Conservation (phyloP, 441 rosid species). For the Brassica hybrid region DNA sequence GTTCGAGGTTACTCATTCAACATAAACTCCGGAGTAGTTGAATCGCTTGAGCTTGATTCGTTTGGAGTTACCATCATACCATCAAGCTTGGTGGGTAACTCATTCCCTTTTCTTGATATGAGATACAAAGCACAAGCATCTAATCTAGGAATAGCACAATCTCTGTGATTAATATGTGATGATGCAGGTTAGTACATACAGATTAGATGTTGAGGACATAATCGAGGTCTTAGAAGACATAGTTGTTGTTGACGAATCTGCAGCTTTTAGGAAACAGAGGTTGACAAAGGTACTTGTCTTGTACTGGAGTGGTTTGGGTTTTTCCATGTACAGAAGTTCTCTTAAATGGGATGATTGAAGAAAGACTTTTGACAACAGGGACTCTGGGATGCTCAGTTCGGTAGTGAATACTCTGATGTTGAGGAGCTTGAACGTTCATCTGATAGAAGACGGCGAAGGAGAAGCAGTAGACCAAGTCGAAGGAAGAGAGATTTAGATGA, state of each 20-base stretch:
- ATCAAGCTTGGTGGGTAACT: slow-evolving; percentile 75
- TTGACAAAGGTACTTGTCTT: slow-evolving; percentile 66
- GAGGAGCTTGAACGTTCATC: slow-evolving; percentile 46
- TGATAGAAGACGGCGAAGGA: slow-evolving; percentile 24
- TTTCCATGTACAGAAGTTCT: not conserved
- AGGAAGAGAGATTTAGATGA: slow-evolving; percentile 51
- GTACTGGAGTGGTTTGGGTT: not conserved
- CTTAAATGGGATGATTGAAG: slow-evolving; percentile 2
- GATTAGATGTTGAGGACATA: slow-evolving; percentile 75
- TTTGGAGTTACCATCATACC: slow-evolving; percentile 90
- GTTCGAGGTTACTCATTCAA: slow-evolving; percentile 91
- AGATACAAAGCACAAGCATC: slow-evolving; percentile 2
- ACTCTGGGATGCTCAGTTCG: slow-evolving; percentile 59
- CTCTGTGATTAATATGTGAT: not conserved
- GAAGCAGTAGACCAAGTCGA: slow-evolving; percentile 40
- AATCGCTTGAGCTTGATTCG: slow-evolving; percentile 86
- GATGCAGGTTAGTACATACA: slow-evolving; percentile 81
- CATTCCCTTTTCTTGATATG: not conserved
- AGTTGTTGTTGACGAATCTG: slow-evolving; percentile 76
- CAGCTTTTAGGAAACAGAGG: slow-evolving; percentile 75
- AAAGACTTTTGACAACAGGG: slow-evolving; percentile 52
- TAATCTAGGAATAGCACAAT: not conserved
- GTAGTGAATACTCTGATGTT: slow-evolving; percentile 49
- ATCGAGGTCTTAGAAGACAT: slow-evolving; percentile 72
- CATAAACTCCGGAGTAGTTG: slow-evolving; percentile 74